Evolutionary conservation across 139 green algal species (phyloP).

Genomic region (Deuterostichococcus epilithicus): DNA sequence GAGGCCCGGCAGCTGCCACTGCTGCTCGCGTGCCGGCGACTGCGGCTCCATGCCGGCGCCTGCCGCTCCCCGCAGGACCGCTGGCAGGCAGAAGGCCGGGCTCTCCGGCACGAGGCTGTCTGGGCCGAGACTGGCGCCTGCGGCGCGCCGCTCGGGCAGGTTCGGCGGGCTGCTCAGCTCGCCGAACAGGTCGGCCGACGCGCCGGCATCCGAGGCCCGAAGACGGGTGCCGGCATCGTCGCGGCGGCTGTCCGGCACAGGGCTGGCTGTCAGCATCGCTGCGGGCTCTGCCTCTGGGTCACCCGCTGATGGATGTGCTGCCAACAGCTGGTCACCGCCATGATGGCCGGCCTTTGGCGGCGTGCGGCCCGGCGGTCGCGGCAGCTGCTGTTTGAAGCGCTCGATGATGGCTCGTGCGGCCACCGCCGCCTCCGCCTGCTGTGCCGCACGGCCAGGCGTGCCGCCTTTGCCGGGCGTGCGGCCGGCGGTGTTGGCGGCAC

Average conservation of each 20-base stretch:
- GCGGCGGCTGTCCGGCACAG: neutral
- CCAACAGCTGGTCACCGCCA: too few relatives aligned
- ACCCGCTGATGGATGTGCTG: too few relatives aligned
- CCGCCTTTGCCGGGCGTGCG: too few relatives aligned
- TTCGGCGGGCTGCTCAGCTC: too few relatives aligned
- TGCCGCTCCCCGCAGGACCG: neutral
- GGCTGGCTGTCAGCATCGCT: neutral
- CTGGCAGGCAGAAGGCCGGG: neutral
- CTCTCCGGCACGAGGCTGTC: neutral
- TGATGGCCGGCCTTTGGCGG: neutral
- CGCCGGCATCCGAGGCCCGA: too few relatives aligned
- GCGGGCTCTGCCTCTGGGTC: too few relatives aligned
- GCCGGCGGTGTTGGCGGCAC: too few relatives aligned
- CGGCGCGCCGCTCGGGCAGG: too few relatives aligned
- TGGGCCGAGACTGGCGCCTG: neutral
- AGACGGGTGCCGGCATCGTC: neutral
- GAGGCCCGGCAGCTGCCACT: neutral
- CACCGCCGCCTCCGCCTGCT: too few relatives aligned
- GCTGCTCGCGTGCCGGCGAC: neutral
- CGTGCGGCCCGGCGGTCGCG: neutral
- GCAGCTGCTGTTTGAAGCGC: neutral
- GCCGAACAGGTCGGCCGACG: too few relatives aligned
- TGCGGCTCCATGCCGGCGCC: too few relatives aligned
- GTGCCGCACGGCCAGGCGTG: too few relatives aligned
- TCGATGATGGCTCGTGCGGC: neutral